Percentiles rank a stretch among this genome's conserved stretches.
phyloP scores from a whole-genome alignment of 1,284 basidiomycete genomes.

The Sporisorium graminicola region DNA sequence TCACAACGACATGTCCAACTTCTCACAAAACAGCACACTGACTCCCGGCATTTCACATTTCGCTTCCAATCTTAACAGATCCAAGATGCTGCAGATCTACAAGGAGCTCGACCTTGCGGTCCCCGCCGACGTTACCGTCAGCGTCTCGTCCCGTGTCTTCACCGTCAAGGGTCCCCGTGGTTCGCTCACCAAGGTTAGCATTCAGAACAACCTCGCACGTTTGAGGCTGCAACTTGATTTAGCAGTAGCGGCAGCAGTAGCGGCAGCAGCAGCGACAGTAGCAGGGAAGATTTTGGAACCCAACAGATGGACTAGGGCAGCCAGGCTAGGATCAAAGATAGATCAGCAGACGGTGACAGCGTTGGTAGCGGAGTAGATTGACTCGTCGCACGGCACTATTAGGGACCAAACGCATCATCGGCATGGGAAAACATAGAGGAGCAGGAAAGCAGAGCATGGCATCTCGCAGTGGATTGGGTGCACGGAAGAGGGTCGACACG shows the following conservation, averaged over 20 bases:
- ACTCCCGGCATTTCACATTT: not conserved
- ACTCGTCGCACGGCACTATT: not conserved
- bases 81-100: slow-evolving; percentile 68
- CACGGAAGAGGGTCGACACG: no score
- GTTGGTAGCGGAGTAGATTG: not conserved
- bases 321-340: not conserved
- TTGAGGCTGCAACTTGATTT: slow-evolving; percentile 1
- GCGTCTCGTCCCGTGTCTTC: slow-evolving; percentile 64
- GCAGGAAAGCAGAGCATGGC: no score
- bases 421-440: no score
- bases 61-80: slow-evolving; percentile 23
- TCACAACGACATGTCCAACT: no score
- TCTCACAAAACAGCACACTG: slow-evolving; percentile 1
- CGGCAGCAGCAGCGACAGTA: not conserved
- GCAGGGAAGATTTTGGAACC: no score
- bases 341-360: not conserved
- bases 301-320: not conserved
- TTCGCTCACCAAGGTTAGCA: slow-evolving; percentile 68
- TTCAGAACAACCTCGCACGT: not conserved
- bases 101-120: slow-evolving; percentile 69
- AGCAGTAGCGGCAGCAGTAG: slow-evolving; percentile 20
- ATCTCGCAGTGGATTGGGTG: no score
- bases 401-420: not conserved
- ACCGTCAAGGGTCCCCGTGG: slow-evolving; percentile 70
- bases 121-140: slow-evolving; percentile 62